phyloP scores from a whole-genome alignment of 192 early-diverging fungal genomes.

The Mortierella hygrophila region DNA sequence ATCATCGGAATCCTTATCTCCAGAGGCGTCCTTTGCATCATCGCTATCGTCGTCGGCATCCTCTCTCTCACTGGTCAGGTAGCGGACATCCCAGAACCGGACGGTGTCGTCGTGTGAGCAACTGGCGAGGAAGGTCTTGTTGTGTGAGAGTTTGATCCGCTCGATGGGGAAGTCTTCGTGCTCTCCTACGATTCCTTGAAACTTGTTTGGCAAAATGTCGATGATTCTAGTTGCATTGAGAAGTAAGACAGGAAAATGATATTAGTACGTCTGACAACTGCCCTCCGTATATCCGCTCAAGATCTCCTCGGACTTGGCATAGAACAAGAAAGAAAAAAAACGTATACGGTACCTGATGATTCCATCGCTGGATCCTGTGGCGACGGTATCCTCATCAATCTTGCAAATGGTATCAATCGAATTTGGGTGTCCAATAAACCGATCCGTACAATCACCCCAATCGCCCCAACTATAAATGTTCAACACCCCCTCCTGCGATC shows the following conservation, averaged over 20 bases:
- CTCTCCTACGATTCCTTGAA: slow-evolving; percentile 91
- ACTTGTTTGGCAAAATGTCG: slow-evolving; percentile 91
- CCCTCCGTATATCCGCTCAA: too few relatives aligned
- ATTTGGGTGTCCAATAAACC: slow-evolving; percentile 94
- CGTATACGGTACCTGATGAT: slow-evolving; percentile 69
- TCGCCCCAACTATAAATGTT: slow-evolving; percentile 91
- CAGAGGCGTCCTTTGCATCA: slow-evolving; percentile 60
- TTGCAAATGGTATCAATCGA: slow-evolving; percentile 90
- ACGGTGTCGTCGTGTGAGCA: slow-evolving; percentile 90
- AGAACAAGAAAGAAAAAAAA: neutral
- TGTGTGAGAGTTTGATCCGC: slow-evolving; percentile 76
- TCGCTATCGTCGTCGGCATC: slow-evolving; percentile 61
- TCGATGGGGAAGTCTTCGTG: slow-evolving; percentile 94
- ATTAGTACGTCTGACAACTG: neutral
- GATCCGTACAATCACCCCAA: slow-evolving; percentile 95
- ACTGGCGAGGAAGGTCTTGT: slow-evolving; percentile 82
- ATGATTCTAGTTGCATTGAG: slow-evolving; percentile 66
- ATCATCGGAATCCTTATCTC: slow-evolving; percentile 54
- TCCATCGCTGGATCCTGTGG: slow-evolving; percentile 95
- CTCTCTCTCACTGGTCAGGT: slow-evolving; percentile 65
- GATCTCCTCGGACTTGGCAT: neutral
- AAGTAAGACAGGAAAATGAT: neutral
- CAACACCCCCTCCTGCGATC: slow-evolving; percentile 90
- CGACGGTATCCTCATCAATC: slow-evolving; percentile 85
- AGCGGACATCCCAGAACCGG: slow-evolving; percentile 88